A percentile compares a stretch with the other conserved stretches of the same genome.
phyloP scores from a whole-genome alignment of 495 filamentous ascomycete genomes.

The Margaritispora aquatica region DNA sequence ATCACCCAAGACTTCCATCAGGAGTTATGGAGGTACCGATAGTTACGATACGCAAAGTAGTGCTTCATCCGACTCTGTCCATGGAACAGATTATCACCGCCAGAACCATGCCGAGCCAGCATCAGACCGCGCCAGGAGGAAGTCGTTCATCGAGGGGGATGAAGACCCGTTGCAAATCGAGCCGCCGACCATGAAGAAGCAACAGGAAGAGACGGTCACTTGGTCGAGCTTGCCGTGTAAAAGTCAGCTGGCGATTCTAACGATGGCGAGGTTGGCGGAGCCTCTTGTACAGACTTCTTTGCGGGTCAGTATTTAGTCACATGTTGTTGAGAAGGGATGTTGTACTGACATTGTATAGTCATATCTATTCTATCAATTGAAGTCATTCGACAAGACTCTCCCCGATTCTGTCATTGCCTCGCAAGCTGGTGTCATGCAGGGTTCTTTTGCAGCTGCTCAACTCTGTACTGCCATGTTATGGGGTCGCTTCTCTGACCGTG shows the following conservation, averaged over 20 bases:
- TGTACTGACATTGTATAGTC: conserved; percentile 36
- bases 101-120: not conserved
- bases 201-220: conserved; percentile 39
- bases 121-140: conserved; percentile 11
- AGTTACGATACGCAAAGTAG: conserved; percentile 10
- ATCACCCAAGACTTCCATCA: conserved; percentile 5
- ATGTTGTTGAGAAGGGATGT: conserved; percentile 7
- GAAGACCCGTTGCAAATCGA: conserved; percentile 21
- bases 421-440: conserved; percentile 74
- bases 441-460: conserved; percentile 75
- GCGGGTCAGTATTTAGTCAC: conserved; percentile 33
- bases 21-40: conserved; percentile 1
- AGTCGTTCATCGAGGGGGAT: conserved; percentile 21
- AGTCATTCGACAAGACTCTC: conserved; percentile 59
- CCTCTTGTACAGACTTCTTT: conserved; percentile 73
- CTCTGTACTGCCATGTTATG: conserved; percentile 82
- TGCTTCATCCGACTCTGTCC: conserved; percentile 1
- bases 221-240: conserved; percentile 69
- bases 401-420: conserved; percentile 64
- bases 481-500: conserved; percentile 61
- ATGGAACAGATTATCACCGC: conserved; percentile 14
- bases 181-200: conserved; percentile 5
- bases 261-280: conserved; percentile 68
- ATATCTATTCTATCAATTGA: conserved; percentile 77
- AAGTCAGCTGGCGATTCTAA: conserved; percentile 67